Evolutionary conservation across 108 stramenopile genomes (phyloP).

Genomic region (Cyclotella kingstonii): DNA sequence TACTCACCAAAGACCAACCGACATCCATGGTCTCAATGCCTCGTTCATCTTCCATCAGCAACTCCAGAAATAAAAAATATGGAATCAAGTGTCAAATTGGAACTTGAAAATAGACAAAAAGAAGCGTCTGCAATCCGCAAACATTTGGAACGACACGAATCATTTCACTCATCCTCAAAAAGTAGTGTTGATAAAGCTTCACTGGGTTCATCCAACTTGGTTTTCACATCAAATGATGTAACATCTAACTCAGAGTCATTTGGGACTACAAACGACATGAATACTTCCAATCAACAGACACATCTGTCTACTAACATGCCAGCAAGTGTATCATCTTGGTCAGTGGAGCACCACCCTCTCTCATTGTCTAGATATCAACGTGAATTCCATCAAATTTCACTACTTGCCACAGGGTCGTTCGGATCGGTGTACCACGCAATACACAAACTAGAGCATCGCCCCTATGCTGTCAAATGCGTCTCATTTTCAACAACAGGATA

Average conservation of each 20-base stretch:
- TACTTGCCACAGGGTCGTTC: conserved; percentile 84
- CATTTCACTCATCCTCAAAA: conserved; percentile 23
- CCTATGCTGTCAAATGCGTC: conserved; percentile 82
- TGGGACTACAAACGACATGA: too few relatives aligned
- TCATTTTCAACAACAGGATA: conserved; percentile 77
- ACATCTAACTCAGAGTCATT: too few relatives aligned
- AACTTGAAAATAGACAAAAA: conserved; percentile 30
- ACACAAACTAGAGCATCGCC: conserved; percentile 73
- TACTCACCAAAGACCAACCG: conserved; percentile 9
- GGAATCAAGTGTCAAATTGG: conserved; percentile 1
- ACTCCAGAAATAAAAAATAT: background rate
- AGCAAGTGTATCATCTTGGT: conserved; percentile 34
- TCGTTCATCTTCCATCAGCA: conserved; percentile 10
- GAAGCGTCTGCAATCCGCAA: conserved; percentile 60
- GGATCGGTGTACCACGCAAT: conserved; percentile 86
- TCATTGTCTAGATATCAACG: conserved; percentile 78
- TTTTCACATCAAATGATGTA: conserved; percentile 3
- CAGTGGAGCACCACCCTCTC: conserved; percentile 75
- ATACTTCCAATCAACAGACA: background rate
- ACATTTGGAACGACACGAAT: conserved; percentile 58
- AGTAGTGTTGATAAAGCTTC: background rate
- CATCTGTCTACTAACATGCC: conserved; percentile 1
- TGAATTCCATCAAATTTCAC: conserved; percentile 70
- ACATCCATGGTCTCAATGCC: conserved; percentile 8
- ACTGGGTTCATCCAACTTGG: conserved; percentile 6